Evolutionary conservation across 2,329 filamentous ascomycete species (phyloP).

Genomic region (Aspergillus floridensis): DNA sequence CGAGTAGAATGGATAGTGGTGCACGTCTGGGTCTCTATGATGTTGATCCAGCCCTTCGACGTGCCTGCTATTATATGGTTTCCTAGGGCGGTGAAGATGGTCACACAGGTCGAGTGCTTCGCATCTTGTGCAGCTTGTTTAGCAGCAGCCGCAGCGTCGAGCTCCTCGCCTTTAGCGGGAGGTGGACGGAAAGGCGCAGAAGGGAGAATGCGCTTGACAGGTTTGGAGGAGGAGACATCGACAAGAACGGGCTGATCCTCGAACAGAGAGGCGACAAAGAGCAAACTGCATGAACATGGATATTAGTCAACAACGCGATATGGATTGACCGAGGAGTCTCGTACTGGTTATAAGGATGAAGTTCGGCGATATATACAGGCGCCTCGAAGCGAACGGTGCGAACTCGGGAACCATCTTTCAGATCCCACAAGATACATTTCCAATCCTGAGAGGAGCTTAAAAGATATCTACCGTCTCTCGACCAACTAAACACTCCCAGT

Average conservation of each 20-base stretch:
- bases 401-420: constrained; percentile 68
- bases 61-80: constrained; percentile 90
- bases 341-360: constrained; percentile 87
- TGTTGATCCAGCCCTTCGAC: constrained; percentile 93
- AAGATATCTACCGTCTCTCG: constrained; percentile 82
- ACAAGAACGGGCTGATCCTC: constrained; percentile 90
- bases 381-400: constrained; percentile 88
- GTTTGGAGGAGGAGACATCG: constrained; percentile 67
- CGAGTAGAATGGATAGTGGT: constrained; percentile 87
- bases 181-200: constrained; percentile 76
- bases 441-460: constrained; percentile 93
- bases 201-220: constrained; percentile 73
- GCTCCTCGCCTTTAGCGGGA: constrained; percentile 63
- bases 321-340: constrained; percentile 24
- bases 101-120: constrained; percentile 91
- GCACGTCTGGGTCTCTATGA: constrained; percentile 78
- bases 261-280: constrained; percentile 88
- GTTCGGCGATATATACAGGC: constrained; percentile 91
- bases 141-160: constrained; percentile 59
- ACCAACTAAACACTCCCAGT: constrained; percentile 63
- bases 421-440: constrained; percentile 94
- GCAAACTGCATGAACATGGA: constrained; percentile 53
- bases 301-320: constrained; percentile 1
- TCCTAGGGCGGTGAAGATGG: constrained; percentile 80
- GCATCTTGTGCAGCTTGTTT: constrained; percentile 89